Conservation (phyloP, 805 yeast genomes). For the Candida suzukii region DNA sequence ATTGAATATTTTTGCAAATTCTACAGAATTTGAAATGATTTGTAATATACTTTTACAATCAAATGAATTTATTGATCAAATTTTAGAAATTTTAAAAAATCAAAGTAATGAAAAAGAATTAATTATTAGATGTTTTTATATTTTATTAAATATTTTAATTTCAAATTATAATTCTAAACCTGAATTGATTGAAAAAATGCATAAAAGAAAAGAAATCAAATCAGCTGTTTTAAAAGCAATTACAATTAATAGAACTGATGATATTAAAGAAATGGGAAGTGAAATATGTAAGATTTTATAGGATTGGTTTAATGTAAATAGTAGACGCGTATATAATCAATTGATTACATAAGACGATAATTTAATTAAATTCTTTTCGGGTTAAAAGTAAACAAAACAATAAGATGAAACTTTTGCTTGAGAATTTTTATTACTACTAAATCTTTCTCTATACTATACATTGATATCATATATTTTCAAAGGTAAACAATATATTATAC, state of each 20-base stretch:
- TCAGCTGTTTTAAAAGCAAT: neutral
- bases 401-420: neutral
- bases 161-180: neutral
- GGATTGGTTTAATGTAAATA: neutral
- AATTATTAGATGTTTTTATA: slow-evolving; percentile 15
- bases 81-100: slow-evolving; percentile 8
- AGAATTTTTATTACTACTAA: no score
- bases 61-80: slow-evolving; percentile 12
- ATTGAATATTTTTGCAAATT: slow-evolving; percentile 25
- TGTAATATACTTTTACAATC: slow-evolving; percentile 11
- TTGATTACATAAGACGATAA: no score
- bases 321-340: no score
- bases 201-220: neutral
- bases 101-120: slow-evolving; percentile 15
- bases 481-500: no score
- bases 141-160: slow-evolving; percentile 8
- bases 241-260: neutral
- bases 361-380: neutral
- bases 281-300: neutral
- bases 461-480: no score
- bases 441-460: no score
- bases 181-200: neutral
- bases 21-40: slow-evolving; percentile 20
- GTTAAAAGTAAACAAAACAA: neutral
- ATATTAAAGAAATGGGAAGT: neutral